These are phyloP conservation scores for Cordyceps sp. DNA, from an alignment of 2,329 filamentous ascomycete species.

Conservation along the genomic window DNA sequence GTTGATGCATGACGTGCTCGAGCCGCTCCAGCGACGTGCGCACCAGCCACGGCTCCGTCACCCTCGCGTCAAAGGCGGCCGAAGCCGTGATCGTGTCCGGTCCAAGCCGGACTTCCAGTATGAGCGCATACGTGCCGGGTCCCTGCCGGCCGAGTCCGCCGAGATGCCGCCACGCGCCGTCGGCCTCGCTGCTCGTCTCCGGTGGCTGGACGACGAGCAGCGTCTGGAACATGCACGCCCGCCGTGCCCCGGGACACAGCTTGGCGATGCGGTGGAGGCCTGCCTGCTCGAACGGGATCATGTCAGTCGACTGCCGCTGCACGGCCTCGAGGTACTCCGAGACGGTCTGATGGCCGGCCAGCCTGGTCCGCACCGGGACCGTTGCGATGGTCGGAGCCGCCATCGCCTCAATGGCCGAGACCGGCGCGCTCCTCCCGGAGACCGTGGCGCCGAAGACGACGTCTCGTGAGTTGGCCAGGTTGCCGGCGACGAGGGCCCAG, in stretches of 20 bases:
- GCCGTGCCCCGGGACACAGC: conserved; percentile 1
- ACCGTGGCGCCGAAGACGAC: conserved; percentile 11
- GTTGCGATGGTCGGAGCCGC: conserved; percentile 13
- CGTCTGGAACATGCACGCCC: conserved; percentile 5
- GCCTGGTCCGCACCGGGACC: conserved; percentile 6
- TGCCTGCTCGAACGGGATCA: conserved; percentile 12
- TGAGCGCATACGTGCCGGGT: no score
- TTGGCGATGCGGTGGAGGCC: conserved; percentile 13
- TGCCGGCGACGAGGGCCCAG: conserved; percentile 16
- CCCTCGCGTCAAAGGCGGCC: no score
- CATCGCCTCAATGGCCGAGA: conserved; percentile 10
- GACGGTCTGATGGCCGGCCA: conserved; percentile 2
- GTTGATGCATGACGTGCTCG: no score
- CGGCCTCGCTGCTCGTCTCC: no score
- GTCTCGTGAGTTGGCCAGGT: conserved; percentile 18
- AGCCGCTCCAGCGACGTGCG: no score
- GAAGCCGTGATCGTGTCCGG: no score
- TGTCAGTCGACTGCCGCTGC: conserved; percentile 9
- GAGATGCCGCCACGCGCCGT: no score
- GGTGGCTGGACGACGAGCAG: conserved; percentile 7
- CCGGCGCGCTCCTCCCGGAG: conserved; percentile 10
- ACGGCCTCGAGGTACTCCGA: conserved; percentile 2
- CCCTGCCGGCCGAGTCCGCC: no score
- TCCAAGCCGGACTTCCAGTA: no score
- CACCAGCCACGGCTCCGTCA: no score